phyloP scores from a whole-genome alignment of 345 rosid species.

The Bruguiera parviflora region DNA sequence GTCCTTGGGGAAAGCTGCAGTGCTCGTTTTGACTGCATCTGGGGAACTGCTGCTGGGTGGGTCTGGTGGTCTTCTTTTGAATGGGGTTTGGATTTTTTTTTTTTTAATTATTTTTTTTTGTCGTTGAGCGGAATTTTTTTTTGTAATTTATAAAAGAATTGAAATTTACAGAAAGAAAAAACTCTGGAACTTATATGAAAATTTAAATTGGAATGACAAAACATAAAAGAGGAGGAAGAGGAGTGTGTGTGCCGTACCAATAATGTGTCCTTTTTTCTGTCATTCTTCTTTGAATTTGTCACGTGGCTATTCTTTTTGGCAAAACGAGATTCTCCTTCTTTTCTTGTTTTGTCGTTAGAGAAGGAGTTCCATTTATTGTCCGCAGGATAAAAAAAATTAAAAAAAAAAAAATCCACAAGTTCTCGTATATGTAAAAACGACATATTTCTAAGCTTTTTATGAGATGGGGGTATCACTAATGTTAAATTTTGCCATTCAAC shows the following conservation, averaged over 20 bases:
- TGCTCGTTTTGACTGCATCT: constrained; percentile 2
- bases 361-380: no score
- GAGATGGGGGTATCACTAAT: no score
- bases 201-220: no score
- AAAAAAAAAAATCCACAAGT: no score
- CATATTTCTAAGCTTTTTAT: no score
- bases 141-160: background rate
- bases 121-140: background rate
- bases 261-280: constrained; percentile 1
- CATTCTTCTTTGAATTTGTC: constrained; percentile 2
- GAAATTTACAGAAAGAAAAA: no score
- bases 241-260: background rate
- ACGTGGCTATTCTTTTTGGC: constrained; percentile 2
- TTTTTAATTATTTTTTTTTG: background rate
- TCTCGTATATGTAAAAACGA: no score
- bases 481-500: no score
- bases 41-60: background rate
- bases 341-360: background rate
- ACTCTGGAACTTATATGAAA: no score
- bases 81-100: no score
- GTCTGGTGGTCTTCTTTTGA: background rate
- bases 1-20: constrained; percentile 10
- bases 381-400: no score
- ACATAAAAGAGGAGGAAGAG: no score
- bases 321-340: background rate